Evolutionary conservation across 257 asterid genomes (phyloP), one percentile per base, ranked within the genome.

Genomic region (Solanum acaule): DNA sequence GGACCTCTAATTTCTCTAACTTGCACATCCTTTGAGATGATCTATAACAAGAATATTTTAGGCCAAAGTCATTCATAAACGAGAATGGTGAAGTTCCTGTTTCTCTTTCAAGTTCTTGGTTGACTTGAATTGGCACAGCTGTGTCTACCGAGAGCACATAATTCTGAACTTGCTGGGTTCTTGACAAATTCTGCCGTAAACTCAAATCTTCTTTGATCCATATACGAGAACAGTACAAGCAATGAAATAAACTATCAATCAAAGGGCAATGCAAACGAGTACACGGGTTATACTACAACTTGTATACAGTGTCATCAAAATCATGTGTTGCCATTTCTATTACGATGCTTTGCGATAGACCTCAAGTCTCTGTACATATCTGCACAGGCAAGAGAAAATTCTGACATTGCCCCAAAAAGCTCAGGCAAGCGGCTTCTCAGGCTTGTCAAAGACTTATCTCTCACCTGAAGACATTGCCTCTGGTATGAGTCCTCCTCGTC

Each of bases 301-400:
- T 82, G 42, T 49, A 82, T 52, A 49, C 65, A 49, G 3, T 77
- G 18, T 31, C 86, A 82, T 33, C 86, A 35, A 67, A 25, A 35
- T 86, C 76, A 92, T 35, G 91, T 46, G 46, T 70, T 89, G 90
- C 84, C 91, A 25, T 88, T 90, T 91, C 92, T 89, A 86, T 78
- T 85, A 29, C 81, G 91, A 81, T 90, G 87, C 37, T 90, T 93
- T 3, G 94, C 63, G 13, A 94, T 91, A 89, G 94, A 85, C 92
- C 92, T 93, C 91, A 97, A 91, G 61, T 92, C 87, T 81, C 93
- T 89, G 86, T 95, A 95, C 98, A 95, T 97, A 65, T 94, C 98
- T 49, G 99, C 94, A 89, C 97, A 95, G 86, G 96, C 97, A 49
- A 93, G 94, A 14, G 99, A 95, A 89, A 93, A 95, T 75, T 93